Evolutionary conservation across 805 yeast genomes (phyloP).

Genomic region (Monosporozyma siamensis): DNA sequence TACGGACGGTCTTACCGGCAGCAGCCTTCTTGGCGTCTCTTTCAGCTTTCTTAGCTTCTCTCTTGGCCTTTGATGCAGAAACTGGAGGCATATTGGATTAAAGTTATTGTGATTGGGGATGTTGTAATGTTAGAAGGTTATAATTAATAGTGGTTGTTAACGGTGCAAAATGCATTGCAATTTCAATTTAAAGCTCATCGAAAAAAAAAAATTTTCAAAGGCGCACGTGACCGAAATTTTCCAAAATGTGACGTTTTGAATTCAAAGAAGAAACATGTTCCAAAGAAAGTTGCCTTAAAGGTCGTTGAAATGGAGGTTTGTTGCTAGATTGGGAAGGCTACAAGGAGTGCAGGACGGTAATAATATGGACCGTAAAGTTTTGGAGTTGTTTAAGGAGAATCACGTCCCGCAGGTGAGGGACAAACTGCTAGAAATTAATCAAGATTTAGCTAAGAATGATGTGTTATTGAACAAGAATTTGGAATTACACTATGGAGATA

Average conservation of each 20-base stretch:
- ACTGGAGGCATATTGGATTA: conserved; percentile 41
- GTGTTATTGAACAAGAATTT: conserved; percentile 16
- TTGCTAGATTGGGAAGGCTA: too few relatives aligned
- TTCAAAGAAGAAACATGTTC: too few relatives aligned
- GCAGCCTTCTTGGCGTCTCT: conserved; percentile 95
- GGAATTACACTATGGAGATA: conserved; percentile 17
- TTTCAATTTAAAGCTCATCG: neutral
- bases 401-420: conserved; percentile 9
- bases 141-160: neutral
- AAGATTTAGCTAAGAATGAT: conserved; percentile 8
- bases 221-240: neutral
- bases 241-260: too few relatives aligned
- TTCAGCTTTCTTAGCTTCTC: conserved; percentile 93
- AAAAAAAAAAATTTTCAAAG: neutral
- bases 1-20: conserved; percentile 47
- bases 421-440: conserved; percentile 3
- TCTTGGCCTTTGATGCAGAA: conserved; percentile 93
- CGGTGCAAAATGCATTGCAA: neutral
- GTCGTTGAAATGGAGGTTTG: too few relatives aligned
- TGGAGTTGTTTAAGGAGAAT: conserved; percentile 10
- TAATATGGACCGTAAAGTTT: conserved; percentile 4
- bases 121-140: neutral
- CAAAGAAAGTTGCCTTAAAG: too few relatives aligned
- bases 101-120: too few relatives aligned
- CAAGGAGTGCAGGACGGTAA: neutral